These are phyloP conservation scores for Ilex aquifolium DNA, from an alignment of 257 asterid species.

Conservation along the genomic window DNA sequence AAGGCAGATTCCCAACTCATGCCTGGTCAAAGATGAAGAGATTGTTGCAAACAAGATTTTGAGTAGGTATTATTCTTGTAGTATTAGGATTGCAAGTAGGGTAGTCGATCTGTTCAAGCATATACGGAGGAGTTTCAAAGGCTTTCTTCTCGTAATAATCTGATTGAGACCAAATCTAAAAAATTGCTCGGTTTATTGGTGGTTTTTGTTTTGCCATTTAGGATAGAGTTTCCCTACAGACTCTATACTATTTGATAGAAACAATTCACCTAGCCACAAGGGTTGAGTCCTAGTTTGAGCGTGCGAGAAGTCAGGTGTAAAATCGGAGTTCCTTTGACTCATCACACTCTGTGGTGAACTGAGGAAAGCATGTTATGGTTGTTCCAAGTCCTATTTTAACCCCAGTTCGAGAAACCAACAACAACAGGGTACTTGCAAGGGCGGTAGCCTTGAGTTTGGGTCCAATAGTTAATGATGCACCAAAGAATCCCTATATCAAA, in stretches of 20 bases:
- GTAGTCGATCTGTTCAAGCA: background rate
- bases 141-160: background rate
- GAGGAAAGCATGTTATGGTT: background rate
- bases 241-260: background rate
- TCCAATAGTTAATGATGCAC: too few relatives aligned
- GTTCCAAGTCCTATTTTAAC: too few relatives aligned
- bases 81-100: background rate
- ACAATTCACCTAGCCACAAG: too few relatives aligned
- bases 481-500: too few relatives aligned
- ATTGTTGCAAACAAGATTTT: background rate
- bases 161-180: background rate
- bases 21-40: background rate
- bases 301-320: too few relatives aligned
- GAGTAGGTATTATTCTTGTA: background rate
- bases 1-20: background rate
- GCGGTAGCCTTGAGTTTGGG: too few relatives aligned
- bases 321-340: background rate
- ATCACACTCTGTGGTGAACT: background rate
- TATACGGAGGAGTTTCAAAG: background rate
- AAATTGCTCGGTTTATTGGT: background rate
- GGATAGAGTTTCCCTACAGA: background rate
- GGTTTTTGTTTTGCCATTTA: background rate
- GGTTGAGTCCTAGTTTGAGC: too few relatives aligned
- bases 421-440: too few relatives aligned
- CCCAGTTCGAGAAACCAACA: too few relatives aligned